Percentiles rank a stretch among this genome's conserved stretches.
These are phyloP conservation scores for Aspergillus phoenicis DNA, from an alignment of 2,329 filamentous ascomycete genomes.

Conservation along the genomic window DNA sequence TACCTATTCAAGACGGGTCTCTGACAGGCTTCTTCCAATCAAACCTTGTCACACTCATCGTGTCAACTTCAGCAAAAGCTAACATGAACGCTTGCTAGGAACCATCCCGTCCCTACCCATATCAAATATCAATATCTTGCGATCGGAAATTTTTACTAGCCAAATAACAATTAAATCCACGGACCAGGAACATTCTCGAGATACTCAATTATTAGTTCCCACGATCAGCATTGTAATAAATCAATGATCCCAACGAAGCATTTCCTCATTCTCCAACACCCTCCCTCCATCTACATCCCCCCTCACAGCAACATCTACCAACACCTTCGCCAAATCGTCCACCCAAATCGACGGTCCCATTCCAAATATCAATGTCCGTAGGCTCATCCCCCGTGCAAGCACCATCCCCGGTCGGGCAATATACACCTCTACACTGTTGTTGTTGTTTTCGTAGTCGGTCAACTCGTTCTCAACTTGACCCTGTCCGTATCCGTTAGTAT, in stretches of 20 bases:
- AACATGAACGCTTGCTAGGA: background rate
- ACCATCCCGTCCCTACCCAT: background rate
- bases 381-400: background rate
- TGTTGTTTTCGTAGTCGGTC: background rate
- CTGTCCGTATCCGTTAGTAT: background rate
- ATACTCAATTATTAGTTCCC: background rate
- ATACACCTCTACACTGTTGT: background rate
- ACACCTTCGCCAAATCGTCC: constrained; percentile 16
- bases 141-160: background rate
- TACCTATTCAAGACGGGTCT: constrained; percentile 14
- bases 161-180: background rate
- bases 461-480: constrained; percentile 9
- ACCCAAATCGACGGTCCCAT: constrained; percentile 21
- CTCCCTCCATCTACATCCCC: constrained; percentile 13
- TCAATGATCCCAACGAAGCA: background rate
- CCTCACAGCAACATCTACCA: constrained; percentile 19
- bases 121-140: background rate
- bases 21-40: background rate
- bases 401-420: constrained; percentile 11
- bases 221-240: background rate
- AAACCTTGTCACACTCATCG: background rate
- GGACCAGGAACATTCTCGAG: fast-evolving
- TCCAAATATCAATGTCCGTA: constrained; percentile 6
- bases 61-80: background rate
- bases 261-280: constrained; percentile 19